phyloP scores from a whole-genome alignment of 345 rosid species.

The Toxicodendron radicans region DNA sequence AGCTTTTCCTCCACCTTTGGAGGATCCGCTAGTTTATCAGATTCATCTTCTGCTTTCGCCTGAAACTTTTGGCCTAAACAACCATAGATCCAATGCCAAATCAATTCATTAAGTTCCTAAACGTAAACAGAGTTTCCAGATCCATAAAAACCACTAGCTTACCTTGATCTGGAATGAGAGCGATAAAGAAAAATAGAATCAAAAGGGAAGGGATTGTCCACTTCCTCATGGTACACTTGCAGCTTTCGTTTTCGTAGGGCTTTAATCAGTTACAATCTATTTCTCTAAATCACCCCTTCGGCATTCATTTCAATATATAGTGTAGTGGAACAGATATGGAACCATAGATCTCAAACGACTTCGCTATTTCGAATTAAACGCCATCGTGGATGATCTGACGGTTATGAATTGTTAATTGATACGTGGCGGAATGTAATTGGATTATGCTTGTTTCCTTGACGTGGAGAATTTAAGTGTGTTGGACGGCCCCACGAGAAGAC shows the following conservation, averaged over 20 bases:
- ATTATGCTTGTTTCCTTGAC: conserved; percentile 23
- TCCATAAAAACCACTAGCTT: neutral
- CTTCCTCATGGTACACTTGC: conserved; percentile 63
- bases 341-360: conserved; percentile 13
- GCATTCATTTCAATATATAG: conserved; percentile 10
- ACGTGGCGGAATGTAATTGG: conserved; percentile 54
- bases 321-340: too few relatives aligned
- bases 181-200: conserved; percentile 64
- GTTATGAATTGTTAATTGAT: fast-evolving
- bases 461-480: conserved; percentile 36
- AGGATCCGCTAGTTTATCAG: conserved; percentile 63
- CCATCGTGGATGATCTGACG: conserved; percentile 53
- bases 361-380: conserved; percentile 6
- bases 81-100: conserved; percentile 29
- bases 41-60: conserved; percentile 74
- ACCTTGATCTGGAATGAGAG: conserved; percentile 89
- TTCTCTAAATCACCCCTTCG: neutral
- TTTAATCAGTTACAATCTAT: conserved; percentile 11
- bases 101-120: neutral
- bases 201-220: conserved; percentile 84
- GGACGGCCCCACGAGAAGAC: conserved; percentile 30
- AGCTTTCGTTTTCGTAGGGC: conserved; percentile 20
- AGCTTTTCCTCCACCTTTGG: conserved; percentile 93
- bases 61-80: conserved; percentile 67
- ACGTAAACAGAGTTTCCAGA: neutral